Evolutionary conservation across 352 stramenopile genomes (phyloP).

Genomic region (Elongisporangium undulatum): DNA sequence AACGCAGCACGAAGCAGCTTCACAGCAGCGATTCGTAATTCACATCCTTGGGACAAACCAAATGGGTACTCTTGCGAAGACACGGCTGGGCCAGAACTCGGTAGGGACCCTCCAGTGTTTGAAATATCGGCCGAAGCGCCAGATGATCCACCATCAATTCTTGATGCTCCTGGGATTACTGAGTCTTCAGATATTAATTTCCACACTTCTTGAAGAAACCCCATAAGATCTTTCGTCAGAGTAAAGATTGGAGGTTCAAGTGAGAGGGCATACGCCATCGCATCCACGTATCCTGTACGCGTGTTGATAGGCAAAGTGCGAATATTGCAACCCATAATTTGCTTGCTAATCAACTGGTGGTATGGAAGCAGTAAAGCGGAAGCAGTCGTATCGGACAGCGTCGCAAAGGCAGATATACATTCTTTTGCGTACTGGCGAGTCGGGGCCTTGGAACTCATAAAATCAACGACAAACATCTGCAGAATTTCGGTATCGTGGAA

Average conservation of each 20-base stretch:
- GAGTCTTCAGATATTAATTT: slow-evolving; percentile 75
- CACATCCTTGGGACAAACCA: slow-evolving; percentile 68
- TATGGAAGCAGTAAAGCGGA: slow-evolving; percentile 79
- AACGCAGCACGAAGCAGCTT: slow-evolving; percentile 86
- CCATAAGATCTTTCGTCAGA: slow-evolving; percentile 82
- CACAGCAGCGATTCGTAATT: slow-evolving; percentile 86
- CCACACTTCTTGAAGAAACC: slow-evolving; percentile 86
- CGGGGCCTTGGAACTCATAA: slow-evolving; percentile 70
- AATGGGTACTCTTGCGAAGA: slow-evolving; percentile 86
- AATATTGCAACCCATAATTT: slow-evolving; percentile 78
- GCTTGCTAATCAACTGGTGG: slow-evolving; percentile 80
- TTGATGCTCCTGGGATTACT: slow-evolving; percentile 14
- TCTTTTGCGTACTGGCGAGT: slow-evolving; percentile 66
- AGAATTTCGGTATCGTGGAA: slow-evolving; percentile 86
- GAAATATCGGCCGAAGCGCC: slow-evolving; percentile 7
- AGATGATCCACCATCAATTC: slow-evolving; percentile 4
- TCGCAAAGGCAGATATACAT: slow-evolving; percentile 57
- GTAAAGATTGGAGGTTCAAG: slow-evolving; percentile 77
- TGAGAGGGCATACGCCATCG: slow-evolving; percentile 75
- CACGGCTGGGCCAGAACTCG: slow-evolving; percentile 24
- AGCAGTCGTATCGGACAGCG: slow-evolving; percentile 46
- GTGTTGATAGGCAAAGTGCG: slow-evolving; percentile 62
- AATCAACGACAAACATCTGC: slow-evolving; percentile 86
- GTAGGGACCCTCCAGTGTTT: slow-evolving; percentile 2
- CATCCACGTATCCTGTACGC: slow-evolving; percentile 80